Evolutionary conservation across 2,329 filamentous ascomycete genomes (phyloP), one percentile per base, ranked within the genome.

Genomic region (Botrytis sinoallii): DNA sequence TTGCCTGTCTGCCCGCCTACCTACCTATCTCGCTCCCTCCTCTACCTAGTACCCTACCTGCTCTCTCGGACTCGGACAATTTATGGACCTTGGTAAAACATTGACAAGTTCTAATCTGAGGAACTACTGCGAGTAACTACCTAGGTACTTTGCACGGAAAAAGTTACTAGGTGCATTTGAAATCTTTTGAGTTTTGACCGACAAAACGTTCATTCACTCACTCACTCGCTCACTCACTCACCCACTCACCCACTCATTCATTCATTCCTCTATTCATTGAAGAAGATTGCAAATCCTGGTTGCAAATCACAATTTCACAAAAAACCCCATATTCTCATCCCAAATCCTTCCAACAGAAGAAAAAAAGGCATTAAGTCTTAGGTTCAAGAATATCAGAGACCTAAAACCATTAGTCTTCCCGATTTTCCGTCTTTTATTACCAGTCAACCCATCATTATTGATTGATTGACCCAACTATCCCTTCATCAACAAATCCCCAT

Each of bases 171-270:
- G 35, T 40, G 59, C 59, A 61, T 61, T 40, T 61, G 59, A 40
- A 61, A 61, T 61, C 60, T 42, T 61, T 42, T 63, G 60, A 63
- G 35, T 42, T 61, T 63, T 63, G 60, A 42, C 60, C 60, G 25
- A 63, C 60, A 29, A 63, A 55, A n/a, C 52, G 52, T 55, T 18
- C 52, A 55, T 18, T 55, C 52, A 18, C 25, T 55, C 59, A 12
- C 3, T 46, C 20, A 3, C 44, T 52, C 48, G 14, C 22, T 52
- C 59, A 12, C 4, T 46, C 20, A 3, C 44, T 52, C 48, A 14
- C 22, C n/a, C 59, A 12, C 4, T 52, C 22, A 5, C 48, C 14
- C 48, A 52, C 48, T 2, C 48, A 25, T 10, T 25, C 46, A 52
- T 10, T 12, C 22, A n/a, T 14, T 52, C 48, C 25, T 52, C 22